A percentile compares a stretch with the other conserved stretches of the same genome.
phyloP scores from a whole-genome alignment of 139 green algal species.

The Pleodorina starrii region DNA sequence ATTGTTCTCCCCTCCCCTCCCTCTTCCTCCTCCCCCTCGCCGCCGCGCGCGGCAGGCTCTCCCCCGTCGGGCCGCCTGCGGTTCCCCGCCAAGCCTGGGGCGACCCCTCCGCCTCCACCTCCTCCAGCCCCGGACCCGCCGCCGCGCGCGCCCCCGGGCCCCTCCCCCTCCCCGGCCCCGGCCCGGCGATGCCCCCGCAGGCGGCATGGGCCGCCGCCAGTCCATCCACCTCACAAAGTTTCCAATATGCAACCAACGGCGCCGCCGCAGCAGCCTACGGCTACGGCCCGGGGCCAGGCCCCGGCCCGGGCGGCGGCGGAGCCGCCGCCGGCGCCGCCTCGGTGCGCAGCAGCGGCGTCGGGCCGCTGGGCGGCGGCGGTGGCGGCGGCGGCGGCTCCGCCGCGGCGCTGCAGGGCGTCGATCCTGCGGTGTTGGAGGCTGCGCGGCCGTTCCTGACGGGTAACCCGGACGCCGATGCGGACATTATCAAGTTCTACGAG shows the following conservation, averaged over 20 bases:
- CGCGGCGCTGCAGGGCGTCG: constrained; percentile 40
- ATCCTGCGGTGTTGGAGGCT: constrained; percentile 71
- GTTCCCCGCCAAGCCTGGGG: constrained; percentile 39
- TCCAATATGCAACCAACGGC: background rate
- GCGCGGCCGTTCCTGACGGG: constrained; percentile 85
- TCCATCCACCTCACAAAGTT: constrained; percentile 3
- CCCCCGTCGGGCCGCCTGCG: background rate
- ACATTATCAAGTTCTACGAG: constrained; percentile 92
- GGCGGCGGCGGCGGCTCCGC: background rate
- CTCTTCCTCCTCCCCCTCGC: background rate
- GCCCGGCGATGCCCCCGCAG: background rate
- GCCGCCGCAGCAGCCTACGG: background rate
- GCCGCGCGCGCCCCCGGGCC: background rate
- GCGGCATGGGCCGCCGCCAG: background rate
- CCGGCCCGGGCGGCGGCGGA: background rate
- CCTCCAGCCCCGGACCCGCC: background rate
- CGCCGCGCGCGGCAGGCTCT: background rate
- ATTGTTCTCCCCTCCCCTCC: too few relatives aligned
- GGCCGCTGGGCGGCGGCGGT: background rate
- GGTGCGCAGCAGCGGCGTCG: background rate
- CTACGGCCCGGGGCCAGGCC: background rate
- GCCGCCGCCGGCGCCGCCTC: background rate
- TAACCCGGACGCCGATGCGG: constrained; percentile 83
- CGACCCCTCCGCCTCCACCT: background rate
- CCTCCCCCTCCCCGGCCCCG: background rate